These are phyloP conservation scores for Melampsora larici-populina DNA, from an alignment of 1,284 basidiomycete genomes.

Conservation along the genomic window DNA sequence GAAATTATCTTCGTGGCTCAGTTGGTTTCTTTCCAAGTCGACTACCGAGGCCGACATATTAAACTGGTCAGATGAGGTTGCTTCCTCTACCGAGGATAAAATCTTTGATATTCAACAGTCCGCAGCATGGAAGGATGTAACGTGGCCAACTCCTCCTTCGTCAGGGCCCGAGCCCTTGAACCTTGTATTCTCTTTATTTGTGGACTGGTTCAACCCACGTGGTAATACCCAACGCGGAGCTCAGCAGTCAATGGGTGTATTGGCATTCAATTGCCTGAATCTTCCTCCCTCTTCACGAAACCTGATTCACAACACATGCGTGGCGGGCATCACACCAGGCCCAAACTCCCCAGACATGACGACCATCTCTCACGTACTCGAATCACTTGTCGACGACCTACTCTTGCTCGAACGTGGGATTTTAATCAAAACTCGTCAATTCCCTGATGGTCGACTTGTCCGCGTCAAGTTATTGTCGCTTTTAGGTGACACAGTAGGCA, in stretches of 20 bases:
- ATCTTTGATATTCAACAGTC: too few relatives aligned
- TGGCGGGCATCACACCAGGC: too few relatives aligned
- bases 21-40: conserved; percentile 19
- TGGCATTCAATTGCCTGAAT: conserved; percentile 11
- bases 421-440: not conserved
- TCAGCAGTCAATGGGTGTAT: not conserved
- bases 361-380: conserved; percentile 7
- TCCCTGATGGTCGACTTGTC: conserved; percentile 1
- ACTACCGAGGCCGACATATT: not conserved
- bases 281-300: conserved; percentile 2
- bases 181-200: conserved; percentile 20
- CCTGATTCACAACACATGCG: not conserved
- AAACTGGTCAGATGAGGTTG: not conserved
- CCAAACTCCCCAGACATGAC: conserved; percentile 6
- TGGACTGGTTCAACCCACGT: too few relatives aligned
- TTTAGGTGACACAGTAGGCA: not conserved
- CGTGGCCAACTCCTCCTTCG: too few relatives aligned
- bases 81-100: not conserved
- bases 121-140: too few relatives aligned
- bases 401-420: not conserved
- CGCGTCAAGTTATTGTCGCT: conserved; percentile 4
- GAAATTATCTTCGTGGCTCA: conserved; percentile 11
- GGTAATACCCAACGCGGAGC: conserved; percentile 13
- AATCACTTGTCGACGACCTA: conserved; percentile 11
- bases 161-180: conserved; percentile 1